Conservation (phyloP, 139 green algal genomes). For the Chlamydomonas asymmetrica region DNA sequence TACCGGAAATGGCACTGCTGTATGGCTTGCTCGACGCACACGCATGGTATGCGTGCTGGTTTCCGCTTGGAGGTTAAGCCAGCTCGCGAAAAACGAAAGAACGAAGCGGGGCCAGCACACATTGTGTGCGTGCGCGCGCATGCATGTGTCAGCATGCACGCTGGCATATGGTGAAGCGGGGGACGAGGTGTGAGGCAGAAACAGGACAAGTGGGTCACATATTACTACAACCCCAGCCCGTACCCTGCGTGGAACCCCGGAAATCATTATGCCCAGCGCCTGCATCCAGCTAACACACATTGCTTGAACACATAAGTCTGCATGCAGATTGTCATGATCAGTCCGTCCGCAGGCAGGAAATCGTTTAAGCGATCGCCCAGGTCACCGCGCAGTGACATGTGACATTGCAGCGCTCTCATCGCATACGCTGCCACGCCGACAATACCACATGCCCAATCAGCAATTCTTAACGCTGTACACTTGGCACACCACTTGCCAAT, state of each 20-base stretch:
- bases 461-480: not conserved
- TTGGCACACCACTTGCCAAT: conserved; percentile 2
- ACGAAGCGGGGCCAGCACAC: no score
- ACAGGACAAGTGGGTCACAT: not conserved
- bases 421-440: not conserved
- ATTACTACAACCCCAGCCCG: not conserved
- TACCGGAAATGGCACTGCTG: no score
- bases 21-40: no score
- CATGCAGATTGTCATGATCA: not conserved
- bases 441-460: not conserved
- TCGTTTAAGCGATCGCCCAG: not conserved
- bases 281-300: no score
- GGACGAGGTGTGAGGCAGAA: not conserved
- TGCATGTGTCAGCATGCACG: not conserved
- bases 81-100: no score
- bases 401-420: not conserved
- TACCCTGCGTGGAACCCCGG: not conserved
- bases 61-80: no score
- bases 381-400: no score
- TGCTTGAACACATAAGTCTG: not conserved
- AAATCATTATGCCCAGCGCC: not conserved
- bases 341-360: not conserved
- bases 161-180: not conserved
- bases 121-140: conserved; percentile 1
- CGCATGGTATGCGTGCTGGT: no score